Base-by-base conservation (phyloP, 2,329 filamentous ascomycete genomes). In the Colletotrichum tanaceti region DNA sequence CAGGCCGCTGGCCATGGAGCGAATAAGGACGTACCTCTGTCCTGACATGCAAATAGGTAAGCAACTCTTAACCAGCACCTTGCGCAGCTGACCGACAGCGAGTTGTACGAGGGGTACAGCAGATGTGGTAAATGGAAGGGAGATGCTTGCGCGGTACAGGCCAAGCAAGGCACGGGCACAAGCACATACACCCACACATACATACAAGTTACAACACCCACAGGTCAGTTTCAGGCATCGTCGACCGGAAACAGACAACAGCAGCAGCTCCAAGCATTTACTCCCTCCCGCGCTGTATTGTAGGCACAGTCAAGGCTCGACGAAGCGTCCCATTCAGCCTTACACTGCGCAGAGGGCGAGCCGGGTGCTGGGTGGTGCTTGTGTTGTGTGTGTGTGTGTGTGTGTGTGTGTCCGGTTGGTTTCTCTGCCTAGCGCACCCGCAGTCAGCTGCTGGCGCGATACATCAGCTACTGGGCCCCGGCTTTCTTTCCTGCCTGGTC, bases 401-500 rank as follows among this genome's bases (percentile, higher is more conserved):
- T n/a, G n/a, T n/a, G n/a, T n/a, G 16, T 22, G 39, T 41, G 39
- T 41, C 16, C 10, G n/a, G 52, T 9, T 9, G n/a, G 60, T 54
- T 54, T 44, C 52, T 68, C 53, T 54, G 54, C 47, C 54, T 46
- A 50, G 61, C 41, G 54, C 47, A 68, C 44, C 61, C 49, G 65
- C 61, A 54, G 65, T 73, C 69, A 71, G 65, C 71, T 70, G 67
- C 72, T 73, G 71, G 72, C 69, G 68, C 67, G 44, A 69, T 46
- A 59, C 24, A 59, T 71, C 73, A 74, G 73, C 73, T 72, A 74
- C 71, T 43, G 35, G 71, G 73, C 66, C 73, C 55, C 28, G 28
- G 32, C 20, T 20, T 10, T 53, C 44, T 28, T 28, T 28, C 28
- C 28, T 32, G 28, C 28, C 28, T 18, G 39, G 39, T 13, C 32